Evolutionary conservation across 2,329 filamentous ascomycete genomes (phyloP), one percentile per base, ranked within the genome.

Genomic region (Cordyceps farinosa): DNA sequence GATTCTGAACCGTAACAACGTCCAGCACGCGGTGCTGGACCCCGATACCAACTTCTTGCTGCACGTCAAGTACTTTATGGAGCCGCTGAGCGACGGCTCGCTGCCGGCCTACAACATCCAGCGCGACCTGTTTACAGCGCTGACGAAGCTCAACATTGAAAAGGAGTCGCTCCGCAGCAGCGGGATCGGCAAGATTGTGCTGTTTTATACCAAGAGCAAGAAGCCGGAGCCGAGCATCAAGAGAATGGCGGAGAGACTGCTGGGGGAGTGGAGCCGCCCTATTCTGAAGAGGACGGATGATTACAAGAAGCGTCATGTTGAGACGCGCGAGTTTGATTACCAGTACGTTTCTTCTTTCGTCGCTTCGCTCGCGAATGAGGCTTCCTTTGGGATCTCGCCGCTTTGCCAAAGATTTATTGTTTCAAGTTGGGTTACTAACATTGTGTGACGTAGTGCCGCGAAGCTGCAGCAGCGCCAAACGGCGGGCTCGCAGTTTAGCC

Each of bases 51-150:
- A 98, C 78, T 90, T 99, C 66, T 81, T 99, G 45, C 92, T 96
- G 76, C 91, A 93, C 15, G 92, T 99, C 71, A 92, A 94, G 73
- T 98, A 96, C 83, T 98, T 98, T 83, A 85, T 99, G 29, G 95
- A 99, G 74, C 95, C 95, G 1, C 84, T 98, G 52, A 92, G 94
- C 70, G 94, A 98, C 73, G 95, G 94, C 63, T 94, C 91, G 65
- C 84, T 99, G 56, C 95, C 95, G 0, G 94, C 95, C 36, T 99
- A 97, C 79, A 95, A 95, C 73, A 98, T 99, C 68, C 95, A 99
- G 79, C 91, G 93, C 66, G 93, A 98, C 74, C 86, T 99, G 50
- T 95, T 99, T 74, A 85, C 86, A 32, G 90, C 91, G 30, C 82
- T 99, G 44, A 85, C 84, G 22, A 88, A 87, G 70, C 83, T 98